Base-by-base conservation (phyloP, 805 yeast genomes). In the Hanseniaspora meyeri region DNA sequence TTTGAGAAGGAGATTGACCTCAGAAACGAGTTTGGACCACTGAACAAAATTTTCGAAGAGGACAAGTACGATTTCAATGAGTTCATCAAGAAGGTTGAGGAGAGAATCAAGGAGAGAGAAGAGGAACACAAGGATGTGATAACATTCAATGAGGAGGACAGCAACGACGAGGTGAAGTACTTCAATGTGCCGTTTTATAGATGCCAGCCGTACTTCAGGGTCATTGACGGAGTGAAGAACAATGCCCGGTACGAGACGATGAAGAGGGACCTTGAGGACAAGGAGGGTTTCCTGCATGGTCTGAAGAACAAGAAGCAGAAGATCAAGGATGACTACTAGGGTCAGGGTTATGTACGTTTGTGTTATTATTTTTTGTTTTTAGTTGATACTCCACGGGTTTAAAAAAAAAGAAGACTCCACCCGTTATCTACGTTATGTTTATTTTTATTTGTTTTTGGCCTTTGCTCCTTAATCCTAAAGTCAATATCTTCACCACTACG, bases 151-250 rank as follows among this genome's bases (percentile, higher is more conserved):
- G 17, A 19, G n/a, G 38, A 56, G 34, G 48, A 20, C 17, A 32
- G 48, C 34, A 51, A 47, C 24, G 59, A 51, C 7, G 38, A 45
- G n/a, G 34, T 36, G 8, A 51, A 47, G 14, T 91, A 93, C 67
- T 81, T 81, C 66, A 77, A 76, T 4, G 80, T 91, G 16, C 97
- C 98, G 1, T 89, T 85, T 67, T 91, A 97, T 97, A 77, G 97
- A 64, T 82, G 95, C 61, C 98, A 91, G 70, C 98, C 98, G 1
- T 85, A 87, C 66, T 91, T 91, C 74, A 77, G 98, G 63, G 82
- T 83, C 2, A 96, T 91, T 1, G 79, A 87, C 66, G 97, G 97
- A 24, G 81, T 79, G 2, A 73, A 76, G 31, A 80, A 77, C 27
- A 79, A 77, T 58, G 67, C 69, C 59, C 63, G 76, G 58, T 64